Evolutionary conservation across 2,329 filamentous ascomycete species (phyloP).

Genomic region (Sporothrix phasma): DNA sequence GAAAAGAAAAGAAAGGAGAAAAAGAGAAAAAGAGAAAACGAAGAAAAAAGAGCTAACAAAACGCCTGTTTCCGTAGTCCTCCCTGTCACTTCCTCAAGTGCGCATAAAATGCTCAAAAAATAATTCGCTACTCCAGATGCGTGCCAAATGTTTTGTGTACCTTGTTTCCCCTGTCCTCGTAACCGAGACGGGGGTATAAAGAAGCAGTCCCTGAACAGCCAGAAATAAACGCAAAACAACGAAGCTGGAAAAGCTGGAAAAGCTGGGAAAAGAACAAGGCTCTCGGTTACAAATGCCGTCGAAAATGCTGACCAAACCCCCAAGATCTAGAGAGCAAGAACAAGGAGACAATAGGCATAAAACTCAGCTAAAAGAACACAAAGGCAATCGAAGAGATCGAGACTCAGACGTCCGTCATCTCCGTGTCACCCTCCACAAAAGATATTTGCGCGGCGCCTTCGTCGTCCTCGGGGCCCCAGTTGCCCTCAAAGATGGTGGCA

Average conservation of each 20-base stretch:
- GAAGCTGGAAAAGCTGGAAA: too few relatives aligned
- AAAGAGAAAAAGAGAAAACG: neutral
- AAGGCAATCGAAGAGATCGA: neutral
- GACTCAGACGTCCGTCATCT: constrained; percentile 47
- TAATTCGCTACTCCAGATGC: constrained; percentile 13
- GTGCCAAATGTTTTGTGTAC: constrained; percentile 7
- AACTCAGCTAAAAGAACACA: neutral
- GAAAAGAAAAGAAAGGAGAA: neutral
- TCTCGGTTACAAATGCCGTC: constrained; percentile 12
- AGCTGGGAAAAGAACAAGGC: neutral
- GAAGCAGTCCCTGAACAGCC: neutral
- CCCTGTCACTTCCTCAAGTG: constrained; percentile 6
- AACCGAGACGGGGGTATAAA: constrained; percentile 2
- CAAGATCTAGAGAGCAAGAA: neutral
- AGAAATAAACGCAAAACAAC: constrained; percentile 6
- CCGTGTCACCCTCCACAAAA: constrained; percentile 36
- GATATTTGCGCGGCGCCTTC: constrained; percentile 23
- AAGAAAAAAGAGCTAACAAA: too few relatives aligned
- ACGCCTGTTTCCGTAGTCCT: constrained; percentile 1
- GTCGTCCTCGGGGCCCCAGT: constrained; percentile 66
- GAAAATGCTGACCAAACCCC: constrained; percentile 14
- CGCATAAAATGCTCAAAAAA: constrained; percentile 14
- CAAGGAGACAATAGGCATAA: neutral
- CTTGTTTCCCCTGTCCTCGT: neutral
- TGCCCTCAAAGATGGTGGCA: constrained; percentile 93